These are phyloP conservation scores for Candida sanyiensis DNA, from an alignment of 805 yeast species.

Conservation along the genomic window DNA sequence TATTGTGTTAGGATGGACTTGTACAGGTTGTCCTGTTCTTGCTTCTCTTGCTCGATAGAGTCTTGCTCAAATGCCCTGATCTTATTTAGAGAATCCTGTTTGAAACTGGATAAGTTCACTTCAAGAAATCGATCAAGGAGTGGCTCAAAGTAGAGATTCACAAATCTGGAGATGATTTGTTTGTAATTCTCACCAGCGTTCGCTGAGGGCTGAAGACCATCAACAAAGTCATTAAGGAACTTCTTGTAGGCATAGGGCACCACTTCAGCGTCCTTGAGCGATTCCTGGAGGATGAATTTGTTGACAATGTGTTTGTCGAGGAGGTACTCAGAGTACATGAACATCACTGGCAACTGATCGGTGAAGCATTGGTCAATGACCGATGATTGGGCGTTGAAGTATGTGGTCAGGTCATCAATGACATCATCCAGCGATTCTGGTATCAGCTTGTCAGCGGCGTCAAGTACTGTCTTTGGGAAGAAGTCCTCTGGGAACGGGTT, in stretches of 20 bases:
- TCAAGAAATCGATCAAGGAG: conserved; percentile 29
- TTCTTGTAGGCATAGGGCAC: conserved; percentile 30
- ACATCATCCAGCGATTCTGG: conserved; percentile 21
- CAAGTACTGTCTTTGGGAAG: conserved; percentile 26
- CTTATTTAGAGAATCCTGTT: conserved; percentile 21
- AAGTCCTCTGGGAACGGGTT: conserved; percentile 29
- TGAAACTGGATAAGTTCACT: conserved; percentile 28
- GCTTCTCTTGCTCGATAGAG: conserved; percentile 28
- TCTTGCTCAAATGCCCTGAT: conserved; percentile 26
- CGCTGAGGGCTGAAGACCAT: conserved; percentile 31
- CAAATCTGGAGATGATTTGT: conserved; percentile 26
- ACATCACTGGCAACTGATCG: conserved; percentile 34
- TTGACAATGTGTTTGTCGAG: conserved; percentile 33
- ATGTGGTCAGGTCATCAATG: conserved; percentile 25
- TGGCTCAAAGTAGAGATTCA: conserved; percentile 35
- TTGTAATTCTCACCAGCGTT: conserved; percentile 33
- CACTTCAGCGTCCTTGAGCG: conserved; percentile 23
- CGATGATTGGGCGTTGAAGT: conserved; percentile 31
- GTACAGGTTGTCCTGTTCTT: conserved; percentile 37
- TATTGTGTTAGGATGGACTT: conserved; percentile 37
- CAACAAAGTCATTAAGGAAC: conserved; percentile 28
- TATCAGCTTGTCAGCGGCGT: conserved; percentile 20
- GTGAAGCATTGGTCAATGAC: conserved; percentile 35
- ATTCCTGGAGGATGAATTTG: conserved; percentile 22
- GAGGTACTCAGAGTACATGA: conserved; percentile 33